Base-by-base conservation (phyloP, 176 grass and related monocot species). In the Ensete glaucum region DNA sequence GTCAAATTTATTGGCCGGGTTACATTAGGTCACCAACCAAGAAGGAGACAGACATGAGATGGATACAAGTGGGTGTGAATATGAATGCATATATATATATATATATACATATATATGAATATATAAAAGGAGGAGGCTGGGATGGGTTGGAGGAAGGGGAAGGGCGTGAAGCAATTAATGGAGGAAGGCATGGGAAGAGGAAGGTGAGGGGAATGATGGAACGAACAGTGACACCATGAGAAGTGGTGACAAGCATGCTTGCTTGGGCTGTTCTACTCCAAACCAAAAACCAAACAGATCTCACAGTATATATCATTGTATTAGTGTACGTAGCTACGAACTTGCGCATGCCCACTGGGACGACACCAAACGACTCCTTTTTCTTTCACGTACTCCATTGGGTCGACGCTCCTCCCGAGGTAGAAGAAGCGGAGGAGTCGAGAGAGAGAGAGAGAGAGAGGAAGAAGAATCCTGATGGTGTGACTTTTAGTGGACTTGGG, bases 191-290 rank as follows among this genome's bases (percentile, higher is more conserved):
- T 75, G 75, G 87, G 56, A 74, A 87, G 77, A 81, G 75, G 80
- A 62, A 83, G 77, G 89, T 92, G 89, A 90, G 81, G 78, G 63
- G 71, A 87, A 96, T 96, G 85, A 92, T 89, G 67, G 81, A 72
- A 88, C 0, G 74, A 80, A 81, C 29, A 78, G 62, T 55, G 55
- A 60, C 48, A 74, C 76, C 73, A 75, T 67, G 63, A 54, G 62
- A 27, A 77, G 75, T 17, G 65, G 59, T 13, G 62, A 20, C 73
- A 76, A 43, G 73, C 77, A 21, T 22, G 25, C 67, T 50, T 49
- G 25, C 67, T 50, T 49, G 25, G 50, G 53, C 57, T 48, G 24
- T 49, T 56, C 50, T 57, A 79, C 25, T n/a, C 25, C 24, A 70
- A 43, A 59, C 56, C 26, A 24, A 69, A 24, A 69, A 52, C 59